phyloP scores from a whole-genome alignment of 257 asterid genomes.

The Osmanthus fragrans region DNA sequence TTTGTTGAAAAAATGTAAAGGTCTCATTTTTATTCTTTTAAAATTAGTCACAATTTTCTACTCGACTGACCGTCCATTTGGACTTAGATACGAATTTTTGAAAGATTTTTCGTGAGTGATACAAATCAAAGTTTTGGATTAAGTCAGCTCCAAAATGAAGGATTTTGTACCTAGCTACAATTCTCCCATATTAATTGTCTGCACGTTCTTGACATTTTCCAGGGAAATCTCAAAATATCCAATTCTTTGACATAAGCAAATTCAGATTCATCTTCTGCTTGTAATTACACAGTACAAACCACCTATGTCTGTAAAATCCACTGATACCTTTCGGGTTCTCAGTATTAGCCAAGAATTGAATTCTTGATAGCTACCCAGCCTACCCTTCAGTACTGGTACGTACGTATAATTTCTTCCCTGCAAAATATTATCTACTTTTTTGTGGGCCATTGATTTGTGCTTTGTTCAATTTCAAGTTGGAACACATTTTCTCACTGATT shows the following conservation, averaged over 20 bases:
- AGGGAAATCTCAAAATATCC: no score
- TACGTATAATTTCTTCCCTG: not conserved
- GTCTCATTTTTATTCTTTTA: no score
- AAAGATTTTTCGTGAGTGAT: no score
- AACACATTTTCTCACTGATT: constrained; percentile 17
- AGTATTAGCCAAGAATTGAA: constrained; percentile 23
- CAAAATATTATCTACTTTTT: constrained; percentile 1
- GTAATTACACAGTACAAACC: not conserved
- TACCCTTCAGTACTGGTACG: constrained; percentile 25
- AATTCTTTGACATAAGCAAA: constrained; percentile 38
- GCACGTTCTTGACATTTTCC: no score
- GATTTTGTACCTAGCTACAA: no score
- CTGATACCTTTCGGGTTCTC: constrained; percentile 11
- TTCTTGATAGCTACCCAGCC: constrained; percentile 35
- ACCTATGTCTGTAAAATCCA: constrained; percentile 21
- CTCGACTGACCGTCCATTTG: no score
- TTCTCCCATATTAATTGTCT: no score
- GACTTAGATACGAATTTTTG: no score
- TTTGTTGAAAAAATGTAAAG: no score
- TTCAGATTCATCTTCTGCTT: constrained; percentile 34
- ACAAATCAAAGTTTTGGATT: no score
- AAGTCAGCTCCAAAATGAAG: no score
- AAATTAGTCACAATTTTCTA: no score
- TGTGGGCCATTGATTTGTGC: constrained; percentile 1
- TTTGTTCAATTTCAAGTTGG: constrained; percentile 9